phyloP scores from a whole-genome alignment of 1,284 basidiomycete genomes.

The Ustilago tritici region DNA sequence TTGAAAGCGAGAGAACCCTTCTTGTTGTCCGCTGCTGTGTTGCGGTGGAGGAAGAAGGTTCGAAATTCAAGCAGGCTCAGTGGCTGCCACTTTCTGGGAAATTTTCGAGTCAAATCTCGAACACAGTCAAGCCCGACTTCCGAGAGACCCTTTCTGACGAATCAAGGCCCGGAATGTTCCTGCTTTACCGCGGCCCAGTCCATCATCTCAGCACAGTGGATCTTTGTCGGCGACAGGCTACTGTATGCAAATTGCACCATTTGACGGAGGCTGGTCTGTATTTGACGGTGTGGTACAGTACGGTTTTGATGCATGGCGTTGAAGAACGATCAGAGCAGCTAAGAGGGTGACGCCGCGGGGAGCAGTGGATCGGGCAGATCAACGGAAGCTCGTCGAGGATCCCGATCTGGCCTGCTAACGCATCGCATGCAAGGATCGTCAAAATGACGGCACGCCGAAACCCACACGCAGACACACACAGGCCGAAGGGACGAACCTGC shows the following conservation, averaged over 20 bases:
- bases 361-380: background rate
- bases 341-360: too few species aligned
- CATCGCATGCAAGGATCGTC: background rate
- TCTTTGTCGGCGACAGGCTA: too few species aligned
- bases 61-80: conserved; percentile 23
- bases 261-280: too few species aligned
- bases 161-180: conserved; percentile 12
- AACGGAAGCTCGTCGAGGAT: background rate
- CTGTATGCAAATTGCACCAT: too few species aligned
- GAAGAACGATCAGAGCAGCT: too few species aligned
- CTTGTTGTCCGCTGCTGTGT: background rate
- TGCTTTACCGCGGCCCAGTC: background rate
- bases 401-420: too few species aligned
- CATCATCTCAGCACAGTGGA: too few species aligned
- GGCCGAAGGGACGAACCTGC: too few species aligned
- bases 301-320: too few species aligned
- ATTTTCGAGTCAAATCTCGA: conserved; percentile 21
- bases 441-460: background rate
- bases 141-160: conserved; percentile 32
- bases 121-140: conserved; percentile 19
- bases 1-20: background rate
- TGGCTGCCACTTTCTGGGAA: conserved; percentile 19
- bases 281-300: too few species aligned
- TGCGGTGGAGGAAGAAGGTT: conserved; percentile 33
- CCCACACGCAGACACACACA: too few species aligned